Evolutionary conservation across 495 filamentous ascomycete species (phyloP).

Genomic region (Jackrogersella minutella): DNA sequence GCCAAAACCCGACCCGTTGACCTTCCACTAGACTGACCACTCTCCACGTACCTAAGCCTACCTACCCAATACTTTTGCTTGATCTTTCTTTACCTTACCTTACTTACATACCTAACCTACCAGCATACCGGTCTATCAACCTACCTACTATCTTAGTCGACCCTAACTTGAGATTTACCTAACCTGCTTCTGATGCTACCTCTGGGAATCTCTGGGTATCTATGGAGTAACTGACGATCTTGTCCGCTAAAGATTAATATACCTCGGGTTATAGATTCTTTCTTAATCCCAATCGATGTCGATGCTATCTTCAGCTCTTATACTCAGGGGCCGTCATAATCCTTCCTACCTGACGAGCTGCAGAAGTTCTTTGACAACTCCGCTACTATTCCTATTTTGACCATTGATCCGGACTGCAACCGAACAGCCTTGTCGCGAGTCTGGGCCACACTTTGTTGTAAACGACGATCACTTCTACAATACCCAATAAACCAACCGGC

Average conservation of each 20-base stretch:
- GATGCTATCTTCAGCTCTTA: conserved; percentile 11
- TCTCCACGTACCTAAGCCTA: conserved; percentile 6
- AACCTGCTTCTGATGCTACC: conserved; percentile 4
- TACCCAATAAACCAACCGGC: conserved; percentile 19
- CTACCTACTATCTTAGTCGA: conserved; percentile 3
- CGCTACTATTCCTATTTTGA: conserved; percentile 37
- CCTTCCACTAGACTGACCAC: conserved; percentile 11
- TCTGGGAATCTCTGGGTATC: conserved; percentile 4
- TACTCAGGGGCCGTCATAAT: conserved; percentile 17
- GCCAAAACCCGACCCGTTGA: conserved; percentile 19
- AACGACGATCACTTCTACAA: conserved; percentile 33
- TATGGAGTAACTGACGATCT: conserved; percentile 23
- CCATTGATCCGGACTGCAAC: conserved; percentile 32
- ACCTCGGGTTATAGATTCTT: conserved; percentile 7
- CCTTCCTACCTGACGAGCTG: conserved; percentile 19
- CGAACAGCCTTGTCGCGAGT: conserved; percentile 32
- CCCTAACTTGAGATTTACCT: conserved; percentile 12
- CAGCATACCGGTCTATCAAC: neutral
- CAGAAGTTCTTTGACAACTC: conserved; percentile 24
- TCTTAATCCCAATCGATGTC: conserved; percentile 26
- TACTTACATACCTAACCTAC: conserved; percentile 2
- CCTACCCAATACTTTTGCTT: conserved; percentile 11
- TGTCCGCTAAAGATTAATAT: conserved; percentile 18
- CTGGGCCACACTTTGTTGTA: conserved; percentile 21
- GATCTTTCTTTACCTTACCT: conserved; percentile 19